These are phyloP conservation scores for Boletus subcaerulescens DNA, from an alignment of 768 basidiomycete species.

Conservation along the genomic window DNA sequence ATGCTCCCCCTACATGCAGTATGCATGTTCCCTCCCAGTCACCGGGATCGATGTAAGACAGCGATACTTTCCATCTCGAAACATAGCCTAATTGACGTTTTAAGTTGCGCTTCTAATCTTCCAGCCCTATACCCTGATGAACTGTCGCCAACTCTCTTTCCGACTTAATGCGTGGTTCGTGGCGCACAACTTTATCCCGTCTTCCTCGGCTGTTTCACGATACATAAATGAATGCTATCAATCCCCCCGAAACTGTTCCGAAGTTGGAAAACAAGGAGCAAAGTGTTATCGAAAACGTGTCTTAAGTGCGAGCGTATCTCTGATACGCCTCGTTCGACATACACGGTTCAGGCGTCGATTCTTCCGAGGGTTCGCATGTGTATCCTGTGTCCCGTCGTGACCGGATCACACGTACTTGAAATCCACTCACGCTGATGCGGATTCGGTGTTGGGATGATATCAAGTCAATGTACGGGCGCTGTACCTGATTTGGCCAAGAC, in stretches of 20 bases:
- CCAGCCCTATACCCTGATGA: background rate
- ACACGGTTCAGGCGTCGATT: background rate
- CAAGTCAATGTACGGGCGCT: background rate
- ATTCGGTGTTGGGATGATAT: background rate
- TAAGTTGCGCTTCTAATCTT: background rate
- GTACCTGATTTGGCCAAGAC: background rate
- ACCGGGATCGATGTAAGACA: background rate
- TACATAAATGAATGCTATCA: background rate
- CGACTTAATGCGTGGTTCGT: background rate
- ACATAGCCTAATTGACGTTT: background rate
- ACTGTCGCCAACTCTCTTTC: background rate
- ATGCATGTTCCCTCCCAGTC: background rate
- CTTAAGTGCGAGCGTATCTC: background rate
- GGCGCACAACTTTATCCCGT: background rate
- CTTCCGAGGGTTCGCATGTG: conserved; percentile 13
- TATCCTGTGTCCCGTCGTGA: background rate
- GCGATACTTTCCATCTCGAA: background rate
- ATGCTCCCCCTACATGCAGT: background rate
- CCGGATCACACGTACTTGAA: background rate
- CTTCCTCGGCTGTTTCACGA: conserved; percentile 4
- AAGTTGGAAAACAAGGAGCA: background rate
- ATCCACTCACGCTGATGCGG: background rate
- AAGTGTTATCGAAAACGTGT: background rate
- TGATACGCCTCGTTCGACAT: background rate
- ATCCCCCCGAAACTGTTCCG: conserved; percentile 3